phyloP scores from a whole-genome alignment of 164 flowering plant genomes.

The Aristolochia fimbriata region DNA sequence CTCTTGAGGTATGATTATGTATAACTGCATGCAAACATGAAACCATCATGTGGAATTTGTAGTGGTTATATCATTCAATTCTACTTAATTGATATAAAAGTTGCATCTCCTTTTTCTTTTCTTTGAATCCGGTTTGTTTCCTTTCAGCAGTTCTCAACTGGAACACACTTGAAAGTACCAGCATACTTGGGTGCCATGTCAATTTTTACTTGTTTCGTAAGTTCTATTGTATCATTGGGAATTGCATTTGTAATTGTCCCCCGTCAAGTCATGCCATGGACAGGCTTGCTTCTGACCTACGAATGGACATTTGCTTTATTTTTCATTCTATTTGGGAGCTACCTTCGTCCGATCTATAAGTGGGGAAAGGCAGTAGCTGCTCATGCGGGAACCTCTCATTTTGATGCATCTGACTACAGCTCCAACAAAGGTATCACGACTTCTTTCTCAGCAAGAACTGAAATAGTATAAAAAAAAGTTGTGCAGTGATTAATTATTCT shows the following conservation, averaged over 20 bases:
- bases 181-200: conserved; percentile 62
- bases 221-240: conserved; percentile 50
- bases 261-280: conserved; percentile 93
- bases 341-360: conserved; percentile 45
- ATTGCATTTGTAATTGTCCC: conserved; percentile 67
- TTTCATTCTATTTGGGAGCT: conserved; percentile 61
- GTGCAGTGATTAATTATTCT: not conserved
- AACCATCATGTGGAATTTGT: too few relatives aligned
- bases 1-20: too few relatives aligned
- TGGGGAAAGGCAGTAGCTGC: conserved; percentile 57
- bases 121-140: not conserved
- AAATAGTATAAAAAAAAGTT: too few relatives aligned
- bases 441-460: conserved; percentile 1
- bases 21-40: too few relatives aligned
- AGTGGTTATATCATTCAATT: too few relatives aligned
- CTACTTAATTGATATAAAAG: too few relatives aligned
- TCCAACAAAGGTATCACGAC: conserved; percentile 83
- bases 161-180: conserved; percentile 55
- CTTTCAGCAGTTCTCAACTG: conserved; percentile 33
- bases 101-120: not conserved
- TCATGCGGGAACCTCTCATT: conserved; percentile 35
- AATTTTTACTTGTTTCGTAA: conserved; percentile 45
- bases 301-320: conserved; percentile 80
- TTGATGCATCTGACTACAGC: conserved; percentile 47
- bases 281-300: conserved; percentile 81